Percentiles rank a stretch among this genome's conserved stretches.
phyloP scores from a whole-genome alignment of 257 asterid genomes.

The Solanum tarijense region DNA sequence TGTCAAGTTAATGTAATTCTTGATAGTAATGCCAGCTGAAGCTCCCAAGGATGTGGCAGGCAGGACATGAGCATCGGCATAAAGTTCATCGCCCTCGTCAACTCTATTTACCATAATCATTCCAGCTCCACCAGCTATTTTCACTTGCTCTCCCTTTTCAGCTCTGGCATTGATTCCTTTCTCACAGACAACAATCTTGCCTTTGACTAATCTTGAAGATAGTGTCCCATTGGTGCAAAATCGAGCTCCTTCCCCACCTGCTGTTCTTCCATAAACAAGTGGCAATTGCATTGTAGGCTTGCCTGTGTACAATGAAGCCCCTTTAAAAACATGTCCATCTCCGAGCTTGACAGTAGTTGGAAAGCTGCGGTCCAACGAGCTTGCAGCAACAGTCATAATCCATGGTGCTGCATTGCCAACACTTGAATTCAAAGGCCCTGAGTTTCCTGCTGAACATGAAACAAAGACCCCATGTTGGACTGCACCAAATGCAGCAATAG shows the following conservation, averaged over 20 bases:
- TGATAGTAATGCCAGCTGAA: constrained; percentile 25
- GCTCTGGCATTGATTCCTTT: constrained; percentile 47
- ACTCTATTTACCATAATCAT: constrained; percentile 46
- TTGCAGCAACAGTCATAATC: constrained; percentile 74
- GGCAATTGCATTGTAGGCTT: constrained; percentile 27
- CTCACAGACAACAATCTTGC: constrained; percentile 64
- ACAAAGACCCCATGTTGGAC: constrained; percentile 38
- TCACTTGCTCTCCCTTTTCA: constrained; percentile 59
- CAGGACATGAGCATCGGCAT: constrained; percentile 55
- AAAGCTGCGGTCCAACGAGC: constrained; percentile 45
- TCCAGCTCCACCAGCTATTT: constrained; percentile 55
- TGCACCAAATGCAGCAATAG: constrained; percentile 71
- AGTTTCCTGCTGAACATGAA: constrained; percentile 56
- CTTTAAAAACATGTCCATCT: constrained; percentile 30
- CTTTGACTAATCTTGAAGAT: constrained; percentile 27
- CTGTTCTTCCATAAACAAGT: constrained; percentile 28
- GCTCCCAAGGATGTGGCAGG: constrained; percentile 56
- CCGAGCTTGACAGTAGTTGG: constrained; percentile 40
- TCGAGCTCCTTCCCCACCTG: constrained; percentile 28
- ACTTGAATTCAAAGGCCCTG: constrained; percentile 45
- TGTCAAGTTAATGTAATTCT: constrained; percentile 24
- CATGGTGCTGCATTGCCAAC: constrained; percentile 64
- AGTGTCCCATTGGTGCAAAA: constrained; percentile 43
- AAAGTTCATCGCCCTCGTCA: constrained; percentile 46
- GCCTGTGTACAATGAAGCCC: constrained; percentile 46